These are phyloP conservation scores for Penicillium sp. DNA, from an alignment of 2,329 filamentous ascomycete genomes.

Conservation along the genomic window DNA sequence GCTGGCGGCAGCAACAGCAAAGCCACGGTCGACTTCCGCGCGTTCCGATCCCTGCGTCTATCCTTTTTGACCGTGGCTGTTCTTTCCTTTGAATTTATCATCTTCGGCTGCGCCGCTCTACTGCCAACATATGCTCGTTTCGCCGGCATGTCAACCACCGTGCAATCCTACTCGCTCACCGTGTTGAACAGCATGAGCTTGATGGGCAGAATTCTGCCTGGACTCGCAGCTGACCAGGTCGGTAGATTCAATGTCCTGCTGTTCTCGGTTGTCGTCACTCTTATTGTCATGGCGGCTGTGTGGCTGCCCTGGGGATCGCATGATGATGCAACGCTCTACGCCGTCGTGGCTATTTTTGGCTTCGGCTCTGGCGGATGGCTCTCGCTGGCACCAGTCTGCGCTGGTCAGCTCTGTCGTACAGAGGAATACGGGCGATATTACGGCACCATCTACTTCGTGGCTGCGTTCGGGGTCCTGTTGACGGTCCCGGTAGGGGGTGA, in stretches of 20 bases:
- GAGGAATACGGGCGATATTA: constrained; percentile 48
- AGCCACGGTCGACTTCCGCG: constrained; percentile 37
- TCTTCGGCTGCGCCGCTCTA: constrained; percentile 47
- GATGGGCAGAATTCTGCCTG: constrained; percentile 43
- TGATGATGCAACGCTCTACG: constrained; percentile 39
- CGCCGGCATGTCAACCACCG: constrained; percentile 35
- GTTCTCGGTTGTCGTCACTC: constrained; percentile 31
- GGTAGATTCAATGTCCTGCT: constrained; percentile 47
- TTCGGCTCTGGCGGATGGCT: constrained; percentile 49
- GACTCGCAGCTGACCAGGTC: constrained; percentile 40
- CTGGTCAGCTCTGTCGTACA: constrained; percentile 45
- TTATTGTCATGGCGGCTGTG: constrained; percentile 40
- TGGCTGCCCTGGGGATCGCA: constrained; percentile 46
- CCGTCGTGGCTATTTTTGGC: constrained; percentile 46
- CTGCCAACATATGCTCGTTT: constrained; percentile 44
- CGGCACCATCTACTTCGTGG: constrained; percentile 47
- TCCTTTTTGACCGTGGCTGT: constrained; percentile 40
- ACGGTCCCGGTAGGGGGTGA: constrained; percentile 46
- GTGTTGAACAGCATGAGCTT: constrained; percentile 43
- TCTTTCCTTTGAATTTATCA: constrained; percentile 47
- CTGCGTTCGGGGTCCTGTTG: constrained; percentile 44
- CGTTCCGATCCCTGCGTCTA: constrained; percentile 41
- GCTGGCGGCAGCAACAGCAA: constrained; percentile 19
- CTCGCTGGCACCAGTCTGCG: constrained; percentile 43
- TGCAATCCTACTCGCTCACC: constrained; percentile 44